Conservation (phyloP, 305 asterid species). For the Plantago lanceolata region DNA sequence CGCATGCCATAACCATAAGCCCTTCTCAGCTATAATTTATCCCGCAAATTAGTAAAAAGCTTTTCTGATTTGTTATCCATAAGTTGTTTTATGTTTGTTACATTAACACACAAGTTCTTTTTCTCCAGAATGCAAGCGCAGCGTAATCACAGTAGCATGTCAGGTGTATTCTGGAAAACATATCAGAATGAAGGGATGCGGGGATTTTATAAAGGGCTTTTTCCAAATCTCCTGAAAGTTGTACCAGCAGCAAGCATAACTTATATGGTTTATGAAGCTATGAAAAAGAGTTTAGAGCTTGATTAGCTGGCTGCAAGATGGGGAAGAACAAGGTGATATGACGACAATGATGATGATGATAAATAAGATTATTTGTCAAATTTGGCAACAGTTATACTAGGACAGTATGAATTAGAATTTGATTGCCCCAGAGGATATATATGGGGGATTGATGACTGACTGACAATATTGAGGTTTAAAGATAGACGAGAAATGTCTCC, state of each 20-base stretch:
- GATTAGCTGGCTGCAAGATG: constrained; percentile 49
- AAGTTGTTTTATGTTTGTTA: neutral
- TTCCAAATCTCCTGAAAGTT: constrained; percentile 91
- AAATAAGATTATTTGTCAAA: constrained; percentile 22
- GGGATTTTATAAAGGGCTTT: constrained; percentile 91
- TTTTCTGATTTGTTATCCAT: neutral
- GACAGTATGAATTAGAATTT: constrained; percentile 25
- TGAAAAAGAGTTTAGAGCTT: constrained; percentile 75
- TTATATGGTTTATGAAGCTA: constrained; percentile 85
- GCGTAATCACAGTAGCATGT: constrained; percentile 47
- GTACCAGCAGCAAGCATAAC: constrained; percentile 98
- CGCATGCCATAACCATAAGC: neutral
- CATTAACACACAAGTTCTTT: constrained; percentile 19
- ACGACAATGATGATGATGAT: constrained; percentile 23
- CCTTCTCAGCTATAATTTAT: neutral
- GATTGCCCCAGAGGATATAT: constrained; percentile 5
- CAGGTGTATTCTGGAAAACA: constrained; percentile 68
- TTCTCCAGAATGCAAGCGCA: constrained; percentile 98
- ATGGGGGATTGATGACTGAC: constrained; percentile 1
- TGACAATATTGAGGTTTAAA: constrained; percentile 21
- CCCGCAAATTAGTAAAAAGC: neutral
- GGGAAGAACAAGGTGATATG: constrained; percentile 3
- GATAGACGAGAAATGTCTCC: constrained; percentile 13
- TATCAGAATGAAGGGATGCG: constrained; percentile 57
- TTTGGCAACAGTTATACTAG: constrained; percentile 33